Evolutionary conservation across 768 basidiomycete species (phyloP).

Genomic region (Royoungia palumana): DNA sequence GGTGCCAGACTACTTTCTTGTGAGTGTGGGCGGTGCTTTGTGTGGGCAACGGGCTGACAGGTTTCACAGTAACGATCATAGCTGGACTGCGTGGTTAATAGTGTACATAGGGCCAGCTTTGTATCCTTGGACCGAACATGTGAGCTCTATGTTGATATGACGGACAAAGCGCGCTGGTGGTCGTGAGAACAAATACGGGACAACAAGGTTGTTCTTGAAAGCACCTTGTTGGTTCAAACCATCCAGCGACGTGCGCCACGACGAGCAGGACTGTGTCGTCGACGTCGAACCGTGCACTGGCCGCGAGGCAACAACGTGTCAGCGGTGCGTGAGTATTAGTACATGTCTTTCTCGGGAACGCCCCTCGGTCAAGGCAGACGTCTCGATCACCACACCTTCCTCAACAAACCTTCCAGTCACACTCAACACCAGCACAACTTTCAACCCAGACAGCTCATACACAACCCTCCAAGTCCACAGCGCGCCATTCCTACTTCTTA

Average conservation of each 20-base stretch:
- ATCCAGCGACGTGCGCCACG: constrained; percentile 7
- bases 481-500: constrained; percentile 56
- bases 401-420: constrained; percentile 49
- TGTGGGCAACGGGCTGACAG: neutral
- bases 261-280: constrained; percentile 9
- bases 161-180: constrained; percentile 5
- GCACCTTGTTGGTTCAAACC: too few species aligned
- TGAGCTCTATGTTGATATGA: neutral
- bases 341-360: constrained; percentile 86
- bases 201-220: constrained; percentile 22
- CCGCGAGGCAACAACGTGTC: constrained; percentile 20
- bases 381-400: constrained; percentile 76
- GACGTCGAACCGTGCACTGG: neutral
- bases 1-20: constrained; percentile 92
- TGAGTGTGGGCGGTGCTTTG: constrained; percentile 49
- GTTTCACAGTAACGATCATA: constrained; percentile 21
- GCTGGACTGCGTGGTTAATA: constrained; percentile 11
- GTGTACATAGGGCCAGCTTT: constrained; percentile 23
- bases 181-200: constrained; percentile 18
- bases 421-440: constrained; percentile 29
- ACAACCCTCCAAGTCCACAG: constrained; percentile 36
- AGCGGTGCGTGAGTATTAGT: constrained; percentile 20
- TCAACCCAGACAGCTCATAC: constrained; percentile 21
- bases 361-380: constrained; percentile 83
- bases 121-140: constrained; percentile 11